Evolutionary conservation across 2,329 filamentous ascomycete genomes (phyloP).

Genomic region (Stenocarpella maydis): DNA sequence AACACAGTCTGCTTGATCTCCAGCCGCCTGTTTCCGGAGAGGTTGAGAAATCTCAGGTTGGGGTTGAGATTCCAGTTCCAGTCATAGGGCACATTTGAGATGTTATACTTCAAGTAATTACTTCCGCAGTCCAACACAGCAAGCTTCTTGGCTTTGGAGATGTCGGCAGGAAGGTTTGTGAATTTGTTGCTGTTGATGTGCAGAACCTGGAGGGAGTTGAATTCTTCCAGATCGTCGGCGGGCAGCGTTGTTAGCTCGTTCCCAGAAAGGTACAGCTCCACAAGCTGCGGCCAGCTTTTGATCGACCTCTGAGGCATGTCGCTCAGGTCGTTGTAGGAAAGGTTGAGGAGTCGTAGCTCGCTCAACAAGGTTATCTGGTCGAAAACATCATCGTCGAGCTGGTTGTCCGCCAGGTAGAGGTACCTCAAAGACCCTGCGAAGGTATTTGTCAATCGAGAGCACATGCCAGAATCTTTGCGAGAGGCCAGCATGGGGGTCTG

Average conservation of each 20-base stretch:
- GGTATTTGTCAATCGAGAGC: conserved; percentile 80
- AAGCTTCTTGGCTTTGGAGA: conserved; percentile 92
- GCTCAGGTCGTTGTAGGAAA: conserved; percentile 94
- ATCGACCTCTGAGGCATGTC: conserved; percentile 91
- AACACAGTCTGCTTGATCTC: conserved; percentile 81
- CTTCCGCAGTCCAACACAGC: conserved; percentile 93
- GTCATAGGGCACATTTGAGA: conserved; percentile 98
- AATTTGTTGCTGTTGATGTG: conserved; percentile 99
- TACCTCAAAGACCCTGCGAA: conserved; percentile 88
- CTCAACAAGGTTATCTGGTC: conserved; percentile 84
- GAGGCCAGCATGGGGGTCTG: conserved; percentile 59
- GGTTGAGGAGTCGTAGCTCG: conserved; percentile 87
- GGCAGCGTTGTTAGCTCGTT: conserved; percentile 93
- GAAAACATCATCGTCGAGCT: conserved; percentile 93
- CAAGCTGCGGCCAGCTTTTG: conserved; percentile 86
- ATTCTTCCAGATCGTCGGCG: conserved; percentile 92
- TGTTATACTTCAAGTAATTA: conserved; percentile 97
- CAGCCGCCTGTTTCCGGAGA: conserved; percentile 94
- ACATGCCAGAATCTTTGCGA: conserved; percentile 90
- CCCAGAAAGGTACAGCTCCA: conserved; percentile 92
- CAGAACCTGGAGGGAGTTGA: conserved; percentile 84
- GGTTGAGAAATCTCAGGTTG: conserved; percentile 91
- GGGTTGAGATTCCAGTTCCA: conserved; percentile 99
- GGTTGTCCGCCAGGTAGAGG: conserved; percentile 90
- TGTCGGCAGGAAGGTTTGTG: conserved; percentile 92